A percentile compares a stretch with the other conserved stretches of the same genome.
phyloP scores from a whole-genome alignment of 2,329 filamentous ascomycete genomes.

The Beauveria scarabaeidicola region DNA sequence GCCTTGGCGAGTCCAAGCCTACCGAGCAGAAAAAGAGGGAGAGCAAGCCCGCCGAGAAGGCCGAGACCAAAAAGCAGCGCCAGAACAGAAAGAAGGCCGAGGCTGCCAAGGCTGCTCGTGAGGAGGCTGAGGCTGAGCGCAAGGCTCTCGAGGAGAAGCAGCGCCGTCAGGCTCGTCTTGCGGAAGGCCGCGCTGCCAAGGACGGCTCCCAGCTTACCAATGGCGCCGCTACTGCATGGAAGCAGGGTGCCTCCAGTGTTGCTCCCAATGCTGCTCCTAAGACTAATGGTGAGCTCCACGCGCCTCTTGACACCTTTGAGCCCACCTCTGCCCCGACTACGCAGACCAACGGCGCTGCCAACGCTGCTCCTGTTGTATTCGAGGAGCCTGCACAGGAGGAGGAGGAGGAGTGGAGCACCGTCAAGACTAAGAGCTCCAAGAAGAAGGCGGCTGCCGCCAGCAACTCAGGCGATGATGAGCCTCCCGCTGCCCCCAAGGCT shows the following conservation, averaged over 20 bases:
- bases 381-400: conserved; percentile 55
- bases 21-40: conserved; percentile 54
- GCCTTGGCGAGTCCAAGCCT: conserved; percentile 61
- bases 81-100: conserved; percentile 88
- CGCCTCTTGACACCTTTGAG: conserved; percentile 53
- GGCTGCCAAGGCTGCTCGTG: conserved; percentile 63
- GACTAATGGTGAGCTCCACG: conserved; percentile 25
- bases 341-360: conserved; percentile 24
- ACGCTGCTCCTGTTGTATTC: conserved; percentile 43
- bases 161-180: conserved; percentile 69
- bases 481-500: conserved; percentile 20
- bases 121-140: conserved; percentile 71
- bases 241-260: conserved; percentile 26
- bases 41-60: conserved; percentile 53
- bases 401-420: conserved; percentile 52
- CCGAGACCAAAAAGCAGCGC: conserved; percentile 89
- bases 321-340: conserved; percentile 15
- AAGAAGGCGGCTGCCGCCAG: conserved; percentile 31
- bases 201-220: conserved; percentile 59
- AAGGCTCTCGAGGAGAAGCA: conserved; percentile 73
- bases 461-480: conserved; percentile 28
- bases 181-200: conserved; percentile 74
- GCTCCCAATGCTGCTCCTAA: conserved; percentile 25
- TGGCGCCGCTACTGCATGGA: conserved; percentile 35
- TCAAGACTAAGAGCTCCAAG: conserved; percentile 40